phyloP scores from a whole-genome alignment of 345 rosid species.

The Hibiscus syriacus region DNA sequence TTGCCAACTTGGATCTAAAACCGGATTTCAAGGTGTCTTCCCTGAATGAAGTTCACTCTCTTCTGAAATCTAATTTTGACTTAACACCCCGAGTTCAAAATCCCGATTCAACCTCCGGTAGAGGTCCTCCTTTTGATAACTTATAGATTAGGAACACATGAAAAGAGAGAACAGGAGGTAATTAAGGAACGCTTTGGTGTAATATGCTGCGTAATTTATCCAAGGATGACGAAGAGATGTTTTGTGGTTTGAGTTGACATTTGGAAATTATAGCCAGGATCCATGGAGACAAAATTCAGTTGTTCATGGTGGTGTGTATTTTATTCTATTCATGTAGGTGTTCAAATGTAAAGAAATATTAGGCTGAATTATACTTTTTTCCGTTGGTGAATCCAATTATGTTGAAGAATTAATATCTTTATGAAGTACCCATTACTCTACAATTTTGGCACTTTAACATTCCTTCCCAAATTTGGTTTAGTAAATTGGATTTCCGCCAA shows the following conservation, averaged over 20 bases:
- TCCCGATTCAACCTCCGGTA: background rate
- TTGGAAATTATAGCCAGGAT: background rate
- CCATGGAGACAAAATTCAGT: background rate
- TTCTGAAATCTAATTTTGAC: slow-evolving; percentile 60
- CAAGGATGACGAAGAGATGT: background rate
- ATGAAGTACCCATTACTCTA: background rate
- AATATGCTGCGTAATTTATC: background rate
- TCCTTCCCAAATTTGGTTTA: too few species aligned
- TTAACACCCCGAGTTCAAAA: slow-evolving; percentile 35
- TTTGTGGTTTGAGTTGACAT: background rate
- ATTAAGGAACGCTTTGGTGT: background rate
- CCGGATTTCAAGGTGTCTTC: slow-evolving; percentile 84
- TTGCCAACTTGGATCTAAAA: slow-evolving; percentile 31
- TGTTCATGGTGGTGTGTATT: background rate
- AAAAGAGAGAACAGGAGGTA: background rate
- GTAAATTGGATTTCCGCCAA: background rate
- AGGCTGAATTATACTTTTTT: background rate
- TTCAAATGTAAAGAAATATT: background rate
- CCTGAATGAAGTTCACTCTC: slow-evolving; percentile 42
- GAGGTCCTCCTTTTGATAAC: background rate
- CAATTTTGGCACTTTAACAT: background rate
- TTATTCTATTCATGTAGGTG: background rate
- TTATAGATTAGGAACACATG: background rate
- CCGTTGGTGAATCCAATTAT: background rate
- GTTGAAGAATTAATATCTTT: background rate